Base-by-base conservation (phyloP, 2,329 filamentous ascomycete species). In the Nemania abortiva region DNA sequence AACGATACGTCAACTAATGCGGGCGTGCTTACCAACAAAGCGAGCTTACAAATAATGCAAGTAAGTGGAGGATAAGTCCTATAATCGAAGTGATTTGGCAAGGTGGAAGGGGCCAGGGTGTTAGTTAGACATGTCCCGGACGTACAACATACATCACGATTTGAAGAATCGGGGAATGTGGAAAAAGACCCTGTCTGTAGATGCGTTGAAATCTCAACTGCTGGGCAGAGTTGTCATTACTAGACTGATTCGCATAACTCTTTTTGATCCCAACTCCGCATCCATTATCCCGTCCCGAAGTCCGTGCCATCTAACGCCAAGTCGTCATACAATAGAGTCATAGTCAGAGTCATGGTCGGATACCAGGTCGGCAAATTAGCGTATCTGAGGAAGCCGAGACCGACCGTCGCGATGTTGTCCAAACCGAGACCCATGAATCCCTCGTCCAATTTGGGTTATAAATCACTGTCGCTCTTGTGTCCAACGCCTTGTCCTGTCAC, bases 401-500 rank as follows among this genome's bases (percentile, higher is more conserved):
- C n/a, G 20, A 42, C 9, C 6, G 11, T 22, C 29, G 37, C 29
- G 15, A 42, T 37, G n/a, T 29, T 49, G 45, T 7, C 49, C 18
- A 54, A 53, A 47, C 6, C 61, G 39, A 50, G 13, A 42, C 24
- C 54, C 7, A 50, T 18, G 39, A 49, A 47, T 42, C 10, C 50
- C 29, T n/a, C 27, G 47, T 62, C 3, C 18, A 65, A 57, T 55
- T 22, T 15, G n/a, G 37, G 57, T 39, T 63, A 54, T 54, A 53
- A 57, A 45, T 15, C 37, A 69, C 45, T 13, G 22, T 58, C 52
- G 47, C 58, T 52, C 24, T 63, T n/a, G n/a, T 65, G 20, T 50
- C 56, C 37, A 69, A 68, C 61, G 61, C 65, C 61, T 13, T n/a
- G 5, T 65, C 18, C 3, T 53, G 47, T 52, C 49, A 58, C 55